These are phyloP conservation scores for Hyaloscypha variabilis DNA, from an alignment of 495 filamentous ascomycete genomes.

Conservation along the genomic window DNA sequence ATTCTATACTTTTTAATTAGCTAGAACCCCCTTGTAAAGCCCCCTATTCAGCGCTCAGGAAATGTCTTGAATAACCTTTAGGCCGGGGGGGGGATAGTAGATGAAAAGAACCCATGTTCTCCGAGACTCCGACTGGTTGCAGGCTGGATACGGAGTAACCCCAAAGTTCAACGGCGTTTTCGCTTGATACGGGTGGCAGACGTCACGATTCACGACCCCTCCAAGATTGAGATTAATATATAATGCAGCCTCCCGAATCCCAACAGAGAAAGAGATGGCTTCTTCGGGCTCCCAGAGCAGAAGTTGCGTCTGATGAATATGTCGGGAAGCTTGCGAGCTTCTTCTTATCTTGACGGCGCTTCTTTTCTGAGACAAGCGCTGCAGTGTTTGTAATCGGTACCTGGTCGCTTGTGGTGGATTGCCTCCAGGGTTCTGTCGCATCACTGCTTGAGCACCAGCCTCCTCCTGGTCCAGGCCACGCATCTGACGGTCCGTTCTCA, in stretches of 20 bases:
- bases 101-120: background rate
- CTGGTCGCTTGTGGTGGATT: background rate
- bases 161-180: background rate
- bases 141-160: background rate
- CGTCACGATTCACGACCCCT: background rate
- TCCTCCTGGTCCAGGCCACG: background rate
- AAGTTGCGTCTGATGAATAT: background rate
- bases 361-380: constrained; percentile 2
- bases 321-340: too few species aligned
- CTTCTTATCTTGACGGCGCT: background rate
- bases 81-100: too few species aligned
- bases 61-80: too few species aligned
- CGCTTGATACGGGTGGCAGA: background rate
- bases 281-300: background rate
- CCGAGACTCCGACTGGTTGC: background rate
- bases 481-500: background rate
- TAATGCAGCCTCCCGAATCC: background rate
- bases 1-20: too few species aligned
- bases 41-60: too few species aligned
- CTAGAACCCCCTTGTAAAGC: too few species aligned
- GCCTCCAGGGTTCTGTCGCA: background rate
- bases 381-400: background rate
- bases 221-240: background rate
- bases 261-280: background rate
- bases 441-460: background rate